Percentiles rank a stretch among this genome's conserved stretches.
Evolutionary conservation across 108 stramenopile species (phyloP).

Genomic region (Mediolabrus comicus): DNA sequence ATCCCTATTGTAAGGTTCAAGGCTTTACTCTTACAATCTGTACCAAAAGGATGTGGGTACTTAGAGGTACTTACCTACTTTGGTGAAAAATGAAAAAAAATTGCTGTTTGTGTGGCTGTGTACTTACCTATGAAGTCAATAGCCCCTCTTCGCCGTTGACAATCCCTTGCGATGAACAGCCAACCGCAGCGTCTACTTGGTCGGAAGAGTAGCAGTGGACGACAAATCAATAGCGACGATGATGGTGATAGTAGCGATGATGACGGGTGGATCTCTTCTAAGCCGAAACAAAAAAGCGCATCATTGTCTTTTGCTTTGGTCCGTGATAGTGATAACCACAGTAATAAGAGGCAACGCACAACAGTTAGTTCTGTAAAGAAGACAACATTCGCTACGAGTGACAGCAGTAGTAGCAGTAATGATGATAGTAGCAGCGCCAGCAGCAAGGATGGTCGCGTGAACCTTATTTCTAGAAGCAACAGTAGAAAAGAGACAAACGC

Average conservation of each 20-base stretch:
- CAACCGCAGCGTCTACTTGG: neutral
- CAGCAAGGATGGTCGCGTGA: conserved; percentile 4
- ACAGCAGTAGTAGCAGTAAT: neutral
- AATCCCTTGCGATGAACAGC: neutral
- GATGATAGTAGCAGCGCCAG: conserved; percentile 1
- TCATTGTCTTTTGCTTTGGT: neutral
- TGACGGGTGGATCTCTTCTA: neutral
- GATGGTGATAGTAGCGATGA: neutral
- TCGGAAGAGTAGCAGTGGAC: neutral
- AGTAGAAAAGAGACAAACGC: neutral
- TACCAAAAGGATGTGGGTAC: too few relatives aligned
- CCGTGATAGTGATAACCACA: neutral
- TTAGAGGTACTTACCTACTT: too few relatives aligned
- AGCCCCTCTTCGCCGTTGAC: too few relatives aligned
- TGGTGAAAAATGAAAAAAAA: too few relatives aligned
- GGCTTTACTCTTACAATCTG: too few relatives aligned
- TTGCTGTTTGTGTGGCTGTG: too few relatives aligned
- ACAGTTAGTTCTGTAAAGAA: neutral
- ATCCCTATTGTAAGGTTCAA: too few relatives aligned
- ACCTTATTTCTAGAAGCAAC: neutral
- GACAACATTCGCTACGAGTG: too few relatives aligned
- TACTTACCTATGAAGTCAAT: too few relatives aligned
- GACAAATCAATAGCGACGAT: neutral
- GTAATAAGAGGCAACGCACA: neutral
- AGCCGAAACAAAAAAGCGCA: neutral